Percentiles rank a stretch among this genome's conserved stretches.
Evolutionary conservation across 2,329 filamentous ascomycete genomes (phyloP).

Genomic region (Madurella mycetomatis): DNA sequence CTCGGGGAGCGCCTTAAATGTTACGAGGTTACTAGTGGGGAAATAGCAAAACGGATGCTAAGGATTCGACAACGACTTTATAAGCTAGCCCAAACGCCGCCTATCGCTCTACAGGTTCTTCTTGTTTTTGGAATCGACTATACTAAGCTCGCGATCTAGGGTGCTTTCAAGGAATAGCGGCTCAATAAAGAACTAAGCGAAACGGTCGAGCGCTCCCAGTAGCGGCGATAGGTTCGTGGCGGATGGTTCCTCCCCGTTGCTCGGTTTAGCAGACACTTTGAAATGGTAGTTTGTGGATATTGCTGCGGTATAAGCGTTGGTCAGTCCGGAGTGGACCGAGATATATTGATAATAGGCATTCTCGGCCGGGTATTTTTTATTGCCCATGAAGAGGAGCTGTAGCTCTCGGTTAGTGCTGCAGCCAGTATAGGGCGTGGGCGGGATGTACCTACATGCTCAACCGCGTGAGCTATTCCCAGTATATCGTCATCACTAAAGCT

Average conservation of each 20-base stretch:
- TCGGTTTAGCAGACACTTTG: slow-evolving; percentile 79
- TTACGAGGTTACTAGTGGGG: slow-evolving; percentile 82
- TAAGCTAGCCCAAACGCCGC: slow-evolving; percentile 83
- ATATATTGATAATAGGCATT: slow-evolving; percentile 96
- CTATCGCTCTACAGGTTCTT: slow-evolving; percentile 91
- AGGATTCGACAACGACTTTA: slow-evolving; percentile 82
- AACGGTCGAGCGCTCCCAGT: slow-evolving; percentile 80
- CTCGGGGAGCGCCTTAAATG: slow-evolving; percentile 77
- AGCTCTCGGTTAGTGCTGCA: slow-evolving; percentile 3
- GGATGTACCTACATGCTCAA: slow-evolving; percentile 66
- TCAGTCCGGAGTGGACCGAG: slow-evolving; percentile 81
- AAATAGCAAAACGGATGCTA: slow-evolving; percentile 88
- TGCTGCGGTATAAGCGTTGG: slow-evolving; percentile 89
- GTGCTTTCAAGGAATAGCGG: slow-evolving; percentile 83
- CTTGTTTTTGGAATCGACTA: slow-evolving; percentile 95
- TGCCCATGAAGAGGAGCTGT: slow-evolving; percentile 91
- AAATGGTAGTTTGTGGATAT: slow-evolving; percentile 99
- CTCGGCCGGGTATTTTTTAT: slow-evolving; percentile 92
- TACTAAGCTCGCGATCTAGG: slow-evolving; percentile 78
- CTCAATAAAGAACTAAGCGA: slow-evolving; percentile 89
- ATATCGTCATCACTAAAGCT: slow-evolving; percentile 93
- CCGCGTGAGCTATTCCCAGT: slow-evolving; percentile 91
- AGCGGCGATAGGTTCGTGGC: slow-evolving; percentile 57
- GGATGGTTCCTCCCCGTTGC: slow-evolving; percentile 53
- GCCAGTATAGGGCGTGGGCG: neutral